A percentile compares a stretch with the other conserved stretches of the same genome.
Evolutionary conservation across 164 flowering plant species (phyloP).

Genomic region (Vitis rotundifolia): DNA sequence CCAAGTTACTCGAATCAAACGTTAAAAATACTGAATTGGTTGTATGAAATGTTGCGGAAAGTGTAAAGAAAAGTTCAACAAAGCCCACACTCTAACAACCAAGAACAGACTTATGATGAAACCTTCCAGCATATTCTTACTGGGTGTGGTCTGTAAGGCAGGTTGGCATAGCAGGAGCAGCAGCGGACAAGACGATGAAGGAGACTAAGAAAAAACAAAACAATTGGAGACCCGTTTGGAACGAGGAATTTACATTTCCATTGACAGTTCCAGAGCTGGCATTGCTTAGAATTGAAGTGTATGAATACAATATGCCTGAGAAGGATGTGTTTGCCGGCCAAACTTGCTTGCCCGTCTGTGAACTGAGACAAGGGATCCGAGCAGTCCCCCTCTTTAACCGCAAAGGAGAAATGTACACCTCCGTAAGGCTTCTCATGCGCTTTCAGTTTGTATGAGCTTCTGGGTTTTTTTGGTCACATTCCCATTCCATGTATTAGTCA

Average conservation of each 20-base stretch:
- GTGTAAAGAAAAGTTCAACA: no score
- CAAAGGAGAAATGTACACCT: slow-evolving; percentile 36
- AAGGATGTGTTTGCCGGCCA: slow-evolving; percentile 56
- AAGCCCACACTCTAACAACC: no score
- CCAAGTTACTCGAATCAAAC: no score
- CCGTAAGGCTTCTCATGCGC: slow-evolving; percentile 46
- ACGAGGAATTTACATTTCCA: slow-evolving; percentile 52
- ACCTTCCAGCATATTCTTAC: not conserved
- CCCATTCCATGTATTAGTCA: no score
- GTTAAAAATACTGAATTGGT: no score
- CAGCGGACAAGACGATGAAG: slow-evolving; percentile 46
- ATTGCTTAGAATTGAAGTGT: slow-evolving; percentile 49
- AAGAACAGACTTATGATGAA: not conserved
- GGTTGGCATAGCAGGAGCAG: slow-evolving; percentile 60
- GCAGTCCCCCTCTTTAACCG: slow-evolving; percentile 45
- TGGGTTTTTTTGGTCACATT: not conserved
- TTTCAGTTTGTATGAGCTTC: slow-evolving; percentile 33
- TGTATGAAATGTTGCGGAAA: no score
- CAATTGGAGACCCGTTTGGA: slow-evolving; percentile 57
- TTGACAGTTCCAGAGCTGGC: slow-evolving; percentile 63
- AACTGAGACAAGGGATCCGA: slow-evolving; percentile 43
- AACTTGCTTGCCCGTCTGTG: slow-evolving; percentile 48
- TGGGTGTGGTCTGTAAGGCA: slow-evolving; percentile 9
- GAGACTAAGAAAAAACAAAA: slow-evolving; percentile 43
- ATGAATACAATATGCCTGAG: slow-evolving; percentile 40